phyloP scores from a whole-genome alignment of 805 yeast species.

The Yamadazyma insecticola region DNA sequence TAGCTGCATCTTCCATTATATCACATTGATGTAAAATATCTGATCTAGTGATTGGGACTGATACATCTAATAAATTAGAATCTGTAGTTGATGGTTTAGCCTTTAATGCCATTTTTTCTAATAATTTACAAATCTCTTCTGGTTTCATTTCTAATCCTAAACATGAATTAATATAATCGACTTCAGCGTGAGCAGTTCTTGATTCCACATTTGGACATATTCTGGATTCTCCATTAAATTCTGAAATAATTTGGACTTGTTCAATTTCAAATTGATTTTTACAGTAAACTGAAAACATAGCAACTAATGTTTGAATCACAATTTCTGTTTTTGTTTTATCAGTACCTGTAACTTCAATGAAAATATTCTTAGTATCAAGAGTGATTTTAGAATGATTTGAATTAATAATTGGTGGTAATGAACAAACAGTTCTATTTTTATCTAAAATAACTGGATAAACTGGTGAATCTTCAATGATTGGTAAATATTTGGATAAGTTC shows the following conservation, averaged over 20 bases:
- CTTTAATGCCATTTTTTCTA: conserved; percentile 75
- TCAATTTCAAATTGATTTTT: conserved; percentile 79
- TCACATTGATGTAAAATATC: conserved; percentile 97
- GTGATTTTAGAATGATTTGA: conserved; percentile 87
- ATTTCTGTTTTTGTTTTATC: conserved; percentile 92
- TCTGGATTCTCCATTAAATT: conserved; percentile 74
- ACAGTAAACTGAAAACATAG: conserved; percentile 93
- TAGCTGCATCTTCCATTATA: conserved; percentile 97
- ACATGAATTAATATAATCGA: conserved; percentile 84
- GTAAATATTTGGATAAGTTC: conserved; percentile 84
- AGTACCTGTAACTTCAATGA: conserved; percentile 92
- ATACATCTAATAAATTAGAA: conserved; percentile 53
- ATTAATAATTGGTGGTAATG: conserved; percentile 96
- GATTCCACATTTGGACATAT: conserved; percentile 68
- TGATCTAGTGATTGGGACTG: conserved; percentile 90
- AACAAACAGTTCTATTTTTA: conserved; percentile 68
- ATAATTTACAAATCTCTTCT: conserved; percentile 61
- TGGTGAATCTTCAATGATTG: conserved; percentile 81
- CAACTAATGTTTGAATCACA: conserved; percentile 86
- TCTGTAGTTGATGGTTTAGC: conserved; percentile 51
- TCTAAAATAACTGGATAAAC: conserved; percentile 90
- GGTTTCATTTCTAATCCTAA: conserved; percentile 75
- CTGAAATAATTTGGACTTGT: conserved; percentile 81
- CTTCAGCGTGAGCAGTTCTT: conserved; percentile 68
- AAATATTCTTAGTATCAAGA: conserved; percentile 78